A percentile compares a stretch with the other conserved stretches of the same genome.
These are phyloP conservation scores for Phyllosticta paracitricarpa DNA, from an alignment of 2,329 filamentous ascomycete genomes.

Conservation along the genomic window DNA sequence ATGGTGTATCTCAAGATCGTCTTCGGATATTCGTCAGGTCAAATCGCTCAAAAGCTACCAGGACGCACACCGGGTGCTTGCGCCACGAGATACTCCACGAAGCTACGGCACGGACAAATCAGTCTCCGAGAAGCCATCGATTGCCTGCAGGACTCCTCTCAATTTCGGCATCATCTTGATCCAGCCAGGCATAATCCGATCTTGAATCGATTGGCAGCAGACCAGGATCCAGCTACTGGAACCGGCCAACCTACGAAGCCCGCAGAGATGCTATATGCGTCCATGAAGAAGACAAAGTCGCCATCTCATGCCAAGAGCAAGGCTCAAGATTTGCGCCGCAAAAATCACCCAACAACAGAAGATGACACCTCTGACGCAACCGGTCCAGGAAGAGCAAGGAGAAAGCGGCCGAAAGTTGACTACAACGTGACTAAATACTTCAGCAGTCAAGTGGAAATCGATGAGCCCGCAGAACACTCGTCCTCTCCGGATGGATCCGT, in stretches of 20 bases:
- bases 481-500: too few relatives aligned
- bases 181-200: not conserved
- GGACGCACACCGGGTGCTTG: slow-evolving; percentile 19
- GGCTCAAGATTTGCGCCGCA: not conserved
- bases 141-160: slow-evolving; percentile 10
- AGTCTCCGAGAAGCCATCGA: slow-evolving; percentile 16
- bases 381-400: not conserved
- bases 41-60: slow-evolving; percentile 6
- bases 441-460: not conserved
- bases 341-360: not conserved
- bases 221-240: not conserved
- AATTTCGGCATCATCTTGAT: not conserved
- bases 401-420: not conserved
- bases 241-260: not conserved
- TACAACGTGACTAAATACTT: not conserved
- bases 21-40: slow-evolving; percentile 13
- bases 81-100: slow-evolving; percentile 19
- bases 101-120: slow-evolving; percentile 7
- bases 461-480: too few relatives aligned
- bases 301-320: not conserved
- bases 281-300: not conserved
- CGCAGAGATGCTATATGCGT: not conserved
- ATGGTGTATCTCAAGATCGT: slow-evolving; percentile 34
- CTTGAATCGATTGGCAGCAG: not conserved
- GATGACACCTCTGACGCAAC: not conserved